Evolutionary conservation across 2,329 filamentous ascomycete species (phyloP).

Genomic region (Lecanicillium sp.): DNA sequence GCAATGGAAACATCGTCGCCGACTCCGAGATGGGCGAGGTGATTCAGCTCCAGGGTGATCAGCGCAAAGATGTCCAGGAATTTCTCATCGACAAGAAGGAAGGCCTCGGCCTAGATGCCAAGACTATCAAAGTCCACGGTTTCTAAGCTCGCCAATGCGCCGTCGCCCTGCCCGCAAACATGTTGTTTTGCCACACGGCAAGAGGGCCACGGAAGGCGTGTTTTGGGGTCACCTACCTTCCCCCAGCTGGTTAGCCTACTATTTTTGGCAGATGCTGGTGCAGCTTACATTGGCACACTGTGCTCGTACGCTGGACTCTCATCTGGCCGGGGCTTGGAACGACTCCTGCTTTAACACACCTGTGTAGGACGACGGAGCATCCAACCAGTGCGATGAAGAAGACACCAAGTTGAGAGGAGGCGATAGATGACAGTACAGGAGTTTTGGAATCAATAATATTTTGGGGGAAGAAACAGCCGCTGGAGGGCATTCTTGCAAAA

Average conservation of each 20-base stretch:
- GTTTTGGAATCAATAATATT: constrained; percentile 14
- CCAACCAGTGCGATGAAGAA: constrained; percentile 17
- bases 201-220: constrained; percentile 13
- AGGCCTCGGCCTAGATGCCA: constrained; percentile 85
- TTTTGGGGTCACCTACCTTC: constrained; percentile 6
- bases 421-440: neutral
- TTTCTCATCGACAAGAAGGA: constrained; percentile 96
- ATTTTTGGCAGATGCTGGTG: too few species aligned
- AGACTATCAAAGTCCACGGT: constrained; percentile 86
- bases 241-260: constrained; percentile 5
- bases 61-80: constrained; percentile 97
- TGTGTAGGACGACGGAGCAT: constrained; percentile 18
- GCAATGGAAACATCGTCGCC: constrained; percentile 99
- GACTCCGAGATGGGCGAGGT: constrained; percentile 98
- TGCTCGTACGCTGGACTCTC: constrained; percentile 13
- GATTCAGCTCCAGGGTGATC: constrained; percentile 98
- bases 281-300: too few species aligned
- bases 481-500: too few species aligned
- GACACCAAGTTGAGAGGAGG: neutral
- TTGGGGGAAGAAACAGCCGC: constrained; percentile 1
- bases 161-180: constrained; percentile 26
- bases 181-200: constrained; percentile 6
- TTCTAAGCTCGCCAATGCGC: constrained; percentile 33
- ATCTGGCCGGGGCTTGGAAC: constrained; percentile 19
- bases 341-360: constrained; percentile 17